A percentile compares a stretch with the other conserved stretches of the same genome.
These are phyloP conservation scores for Hypoxylon subgilvum DNA, from an alignment of 495 filamentous ascomycete genomes.

Conservation along the genomic window DNA sequence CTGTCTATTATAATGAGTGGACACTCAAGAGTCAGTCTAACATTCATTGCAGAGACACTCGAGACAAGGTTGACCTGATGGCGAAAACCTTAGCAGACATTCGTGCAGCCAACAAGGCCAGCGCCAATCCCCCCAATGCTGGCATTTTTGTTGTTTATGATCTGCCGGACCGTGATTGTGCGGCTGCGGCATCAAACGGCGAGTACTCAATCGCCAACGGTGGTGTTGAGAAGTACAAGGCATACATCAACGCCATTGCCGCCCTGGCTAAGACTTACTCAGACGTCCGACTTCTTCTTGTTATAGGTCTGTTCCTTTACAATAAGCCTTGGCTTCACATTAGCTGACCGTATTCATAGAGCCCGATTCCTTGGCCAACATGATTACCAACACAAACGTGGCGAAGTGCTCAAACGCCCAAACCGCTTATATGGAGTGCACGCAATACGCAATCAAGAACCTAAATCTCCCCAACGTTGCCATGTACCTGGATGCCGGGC, in stretches of 20 bases:
- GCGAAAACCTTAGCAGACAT: constrained; percentile 56
- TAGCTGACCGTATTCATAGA: constrained; percentile 41
- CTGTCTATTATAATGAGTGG: neutral
- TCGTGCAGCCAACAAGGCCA: constrained; percentile 53
- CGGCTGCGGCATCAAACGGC: constrained; percentile 67
- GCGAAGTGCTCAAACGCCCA: constrained; percentile 64
- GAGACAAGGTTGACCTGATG: constrained; percentile 57
- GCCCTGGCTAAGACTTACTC: constrained; percentile 32
- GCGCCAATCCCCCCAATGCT: constrained; percentile 45
- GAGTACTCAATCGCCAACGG: constrained; percentile 60
- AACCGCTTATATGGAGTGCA: constrained; percentile 62
- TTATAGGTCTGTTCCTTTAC: constrained; percentile 23
- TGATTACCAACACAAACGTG: constrained; percentile 67
- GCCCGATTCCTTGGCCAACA: constrained; percentile 70
- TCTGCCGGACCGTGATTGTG: constrained; percentile 68
- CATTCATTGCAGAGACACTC: constrained; percentile 47
- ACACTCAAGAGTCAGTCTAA: neutral
- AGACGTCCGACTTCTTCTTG: constrained; percentile 46
- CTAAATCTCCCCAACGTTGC: constrained; percentile 68
- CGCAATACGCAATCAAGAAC: constrained; percentile 64
- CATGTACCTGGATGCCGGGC: constrained; percentile 75
- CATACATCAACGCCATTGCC: constrained; percentile 61
- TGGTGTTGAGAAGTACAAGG: constrained; percentile 64
- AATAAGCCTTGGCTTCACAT: neutral
- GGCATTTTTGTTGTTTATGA: constrained; percentile 64